phyloP scores from a whole-genome alignment of 2,329 filamentous ascomycete genomes.

The Didymosphaeria variabile region DNA sequence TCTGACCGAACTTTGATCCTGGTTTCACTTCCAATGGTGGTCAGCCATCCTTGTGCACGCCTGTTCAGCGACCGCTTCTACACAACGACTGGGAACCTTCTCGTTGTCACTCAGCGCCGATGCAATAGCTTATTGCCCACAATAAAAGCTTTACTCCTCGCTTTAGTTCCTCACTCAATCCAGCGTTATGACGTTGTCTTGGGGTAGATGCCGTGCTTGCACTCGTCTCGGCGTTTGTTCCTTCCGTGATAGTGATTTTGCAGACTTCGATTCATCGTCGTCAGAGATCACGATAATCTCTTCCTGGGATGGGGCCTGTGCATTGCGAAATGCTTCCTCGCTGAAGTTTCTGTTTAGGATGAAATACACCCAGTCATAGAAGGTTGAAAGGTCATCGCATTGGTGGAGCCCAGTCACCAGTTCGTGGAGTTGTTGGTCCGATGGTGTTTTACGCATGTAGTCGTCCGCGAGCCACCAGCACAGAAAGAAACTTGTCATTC shows the following conservation, averaged over 20 bases:
- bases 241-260: background rate
- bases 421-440: slow-evolving; percentile 25
- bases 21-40: background rate
- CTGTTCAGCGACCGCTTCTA: background rate
- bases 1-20: background rate
- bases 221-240: background rate
- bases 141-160: background rate
- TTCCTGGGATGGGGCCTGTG: slow-evolving; percentile 33
- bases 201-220: background rate
- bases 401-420: slow-evolving; percentile 25
- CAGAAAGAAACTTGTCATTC: slow-evolving; percentile 42
- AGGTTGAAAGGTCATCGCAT: slow-evolving; percentile 26
- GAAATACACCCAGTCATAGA: slow-evolving; percentile 37
- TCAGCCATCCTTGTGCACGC: background rate
- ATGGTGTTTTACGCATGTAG: slow-evolving; percentile 23
- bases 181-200: background rate
- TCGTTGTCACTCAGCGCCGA: background rate
- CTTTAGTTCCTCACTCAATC: background rate
- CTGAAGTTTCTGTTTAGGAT: slow-evolving; percentile 39
- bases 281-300: slow-evolving; percentile 43
- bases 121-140: background rate
- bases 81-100: background rate
- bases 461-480: slow-evolving; percentile 47
- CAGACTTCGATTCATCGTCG: slow-evolving; percentile 24
- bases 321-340: slow-evolving; percentile 28